Percentiles rank a stretch among this genome's conserved stretches.
phyloP scores from a whole-genome alignment of 257 asterid species.

The Solanum appendiculatum region DNA sequence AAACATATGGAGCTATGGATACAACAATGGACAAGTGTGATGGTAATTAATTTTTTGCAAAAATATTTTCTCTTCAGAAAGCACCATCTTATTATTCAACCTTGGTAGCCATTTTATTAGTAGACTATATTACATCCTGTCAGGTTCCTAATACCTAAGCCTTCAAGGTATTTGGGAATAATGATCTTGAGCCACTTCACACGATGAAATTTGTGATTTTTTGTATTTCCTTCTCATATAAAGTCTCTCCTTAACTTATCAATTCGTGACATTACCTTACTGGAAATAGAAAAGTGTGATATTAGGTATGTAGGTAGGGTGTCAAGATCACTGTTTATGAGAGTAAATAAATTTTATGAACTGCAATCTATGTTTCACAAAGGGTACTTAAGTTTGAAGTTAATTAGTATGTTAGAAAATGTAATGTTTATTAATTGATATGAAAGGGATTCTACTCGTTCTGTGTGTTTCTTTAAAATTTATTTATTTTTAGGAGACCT shows the following conservation, averaged over 20 bases:
- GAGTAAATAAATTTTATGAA: too few species aligned
- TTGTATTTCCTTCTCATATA: neutral
- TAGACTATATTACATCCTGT: neutral
- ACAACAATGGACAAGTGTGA: neutral
- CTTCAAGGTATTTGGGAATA: neutral
- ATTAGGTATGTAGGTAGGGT: neutral
- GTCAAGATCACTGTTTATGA: neutral
- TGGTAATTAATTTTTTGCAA: neutral
- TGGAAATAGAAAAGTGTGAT: neutral
- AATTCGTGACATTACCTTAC: neutral
- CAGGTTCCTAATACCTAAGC: neutral
- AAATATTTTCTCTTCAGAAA: neutral
- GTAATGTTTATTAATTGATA: too few species aligned
- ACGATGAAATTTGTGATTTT: neutral
- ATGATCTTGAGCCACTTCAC: neutral
- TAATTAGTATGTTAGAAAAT: too few species aligned
- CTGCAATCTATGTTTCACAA: too few species aligned
- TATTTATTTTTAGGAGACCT: too few species aligned
- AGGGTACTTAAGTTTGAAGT: too few species aligned
- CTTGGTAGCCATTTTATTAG: too few species aligned
- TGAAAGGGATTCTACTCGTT: too few species aligned
- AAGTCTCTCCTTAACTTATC: neutral
- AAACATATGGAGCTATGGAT: neutral
- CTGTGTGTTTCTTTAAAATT: too few species aligned
- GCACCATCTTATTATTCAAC: neutral